Base-by-base conservation (phyloP, 208 protist species). In the Trypanosoma caninum region DNA sequence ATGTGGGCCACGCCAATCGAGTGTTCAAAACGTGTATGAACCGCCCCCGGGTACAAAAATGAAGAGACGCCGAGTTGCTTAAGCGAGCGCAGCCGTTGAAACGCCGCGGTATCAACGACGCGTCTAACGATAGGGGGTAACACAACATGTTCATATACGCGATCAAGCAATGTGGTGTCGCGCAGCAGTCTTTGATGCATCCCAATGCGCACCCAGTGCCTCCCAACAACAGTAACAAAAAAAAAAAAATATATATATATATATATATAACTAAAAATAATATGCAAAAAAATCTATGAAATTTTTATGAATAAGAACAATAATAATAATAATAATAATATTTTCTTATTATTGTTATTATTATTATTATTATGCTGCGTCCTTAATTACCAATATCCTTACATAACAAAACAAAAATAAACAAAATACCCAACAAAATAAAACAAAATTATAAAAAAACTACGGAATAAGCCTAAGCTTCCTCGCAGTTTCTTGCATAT, bases 1-100 rank as follows among this genome's bases (percentile, higher is more conserved):
- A 99, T 92, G 72, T 98, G 91, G 4, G 82, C 77, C 2, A 98
- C 94, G 34, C 97, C 97, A 50, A 99, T 82, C 80, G 82, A 96
- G 79, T 99, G 97, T 66, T 98, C 97, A 52, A 99, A 99, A 59
- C 97, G 90, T 14, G 84, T 97, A 79, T 98, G 95, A 13, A 91
- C 82, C 1, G 95, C 96, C n/a, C 93, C 91, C 2, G 97, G 96
- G 67, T 97, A 98, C 28, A 99, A 80, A 59, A 90, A 98, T 35
- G 89, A 94, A 22, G 80, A 88, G 3, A 76, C 84, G 31, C 97
- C 97, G 11, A 99, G 82, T 66, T 99, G 97, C 56, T 98, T 96
- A 25, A 99, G 72, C 27, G 86, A 82, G 14, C 96, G 84, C 30
- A 99, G 80, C 13, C 97, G 82, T 81, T 99, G 97, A 65, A 98